A percentile compares a stretch with the other conserved stretches of the same genome.
Evolutionary conservation across 1,284 basidiomycete species (phyloP).

Genomic region (Xanthoconium separans): DNA sequence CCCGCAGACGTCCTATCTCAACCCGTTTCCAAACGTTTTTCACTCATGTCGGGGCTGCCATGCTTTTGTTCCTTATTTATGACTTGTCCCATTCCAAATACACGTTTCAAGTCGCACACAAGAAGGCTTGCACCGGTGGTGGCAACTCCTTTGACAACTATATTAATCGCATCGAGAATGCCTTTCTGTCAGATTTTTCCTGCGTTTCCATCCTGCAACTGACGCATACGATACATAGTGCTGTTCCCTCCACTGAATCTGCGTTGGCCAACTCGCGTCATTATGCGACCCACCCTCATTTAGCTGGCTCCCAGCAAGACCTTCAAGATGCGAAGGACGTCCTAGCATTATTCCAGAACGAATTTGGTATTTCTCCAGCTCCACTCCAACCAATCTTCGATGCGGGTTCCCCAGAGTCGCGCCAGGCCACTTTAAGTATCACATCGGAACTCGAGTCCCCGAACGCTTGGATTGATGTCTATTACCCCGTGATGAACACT

Average conservation of each 20-base stretch:
- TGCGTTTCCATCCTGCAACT: neutral
- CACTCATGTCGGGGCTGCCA: constrained; percentile 1
- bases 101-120: constrained; percentile 1
- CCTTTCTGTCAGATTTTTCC: constrained; percentile 25
- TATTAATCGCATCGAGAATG: constrained; percentile 17
- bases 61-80: constrained; percentile 17
- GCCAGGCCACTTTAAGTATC: constrained; percentile 58
- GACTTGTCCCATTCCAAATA: neutral
- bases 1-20: neutral
- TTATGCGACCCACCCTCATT: constrained; percentile 68
- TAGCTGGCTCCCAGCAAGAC: constrained; percentile 69
- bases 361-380: constrained; percentile 52
- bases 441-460: constrained; percentile 46
- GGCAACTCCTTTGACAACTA: constrained; percentile 15
- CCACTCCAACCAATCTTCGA: constrained; percentile 54
- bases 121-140: neutral
- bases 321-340: constrained; percentile 63
- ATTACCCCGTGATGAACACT: constrained; percentile 83
- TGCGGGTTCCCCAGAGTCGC: constrained; percentile 65
- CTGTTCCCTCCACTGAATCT: constrained; percentile 25
- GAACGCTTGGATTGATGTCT: constrained; percentile 76
- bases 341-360: constrained; percentile 60
- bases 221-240: constrained; percentile 14
- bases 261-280: constrained; percentile 44
- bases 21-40: constrained; percentile 5